These are phyloP conservation scores for Microcyclospora tardicrescens DNA, from an alignment of 2,329 filamentous ascomycete species.

Conservation along the genomic window DNA sequence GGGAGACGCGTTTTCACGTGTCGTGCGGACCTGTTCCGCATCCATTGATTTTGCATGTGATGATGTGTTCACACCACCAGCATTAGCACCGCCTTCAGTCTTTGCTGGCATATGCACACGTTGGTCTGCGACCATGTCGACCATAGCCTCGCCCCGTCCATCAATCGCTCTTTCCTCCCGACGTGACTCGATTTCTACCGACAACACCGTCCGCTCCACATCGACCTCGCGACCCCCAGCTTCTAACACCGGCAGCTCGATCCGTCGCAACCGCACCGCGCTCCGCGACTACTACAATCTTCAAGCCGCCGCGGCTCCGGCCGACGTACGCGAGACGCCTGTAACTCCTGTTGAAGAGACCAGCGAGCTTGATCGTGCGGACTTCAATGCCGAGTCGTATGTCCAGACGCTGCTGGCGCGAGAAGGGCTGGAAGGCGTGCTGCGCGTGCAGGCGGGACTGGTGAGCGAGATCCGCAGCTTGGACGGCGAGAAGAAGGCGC, in stretches of 20 bases:
- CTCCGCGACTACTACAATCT: constrained; percentile 93
- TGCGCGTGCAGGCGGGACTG: constrained; percentile 57
- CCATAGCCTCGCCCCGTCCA: constrained; percentile 45
- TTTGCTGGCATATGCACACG: too few species aligned
- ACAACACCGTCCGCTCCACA: constrained; percentile 36
- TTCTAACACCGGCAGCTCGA: constrained; percentile 24
- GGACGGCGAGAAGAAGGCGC: constrained; percentile 88
- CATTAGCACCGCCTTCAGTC: too few species aligned
- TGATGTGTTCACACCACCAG: too few species aligned
- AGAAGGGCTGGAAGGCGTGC: constrained; percentile 52
- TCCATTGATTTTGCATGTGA: too few species aligned
- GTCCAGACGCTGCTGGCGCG: constrained; percentile 49
- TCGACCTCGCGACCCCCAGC: constrained; percentile 24
- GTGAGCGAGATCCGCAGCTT: constrained; percentile 71
- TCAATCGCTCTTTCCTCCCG: constrained; percentile 54
- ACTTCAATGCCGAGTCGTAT: constrained; percentile 62
- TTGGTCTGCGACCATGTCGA: constrained; percentile 35
- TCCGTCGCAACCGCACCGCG: constrained; percentile 64
- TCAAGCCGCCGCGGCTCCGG: constrained; percentile 33
- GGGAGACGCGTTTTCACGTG: too few species aligned
- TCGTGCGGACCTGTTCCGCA: too few species aligned
- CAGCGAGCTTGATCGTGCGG: constrained; percentile 59
- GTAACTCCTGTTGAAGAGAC: constrained; percentile 44
- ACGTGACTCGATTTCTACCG: constrained; percentile 56
- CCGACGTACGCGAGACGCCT: constrained; percentile 24